Evolutionary conservation across 306 rosid genomes (phyloP), one percentile per base, ranked within the genome.

Genomic region (Lathyrus sativus): DNA sequence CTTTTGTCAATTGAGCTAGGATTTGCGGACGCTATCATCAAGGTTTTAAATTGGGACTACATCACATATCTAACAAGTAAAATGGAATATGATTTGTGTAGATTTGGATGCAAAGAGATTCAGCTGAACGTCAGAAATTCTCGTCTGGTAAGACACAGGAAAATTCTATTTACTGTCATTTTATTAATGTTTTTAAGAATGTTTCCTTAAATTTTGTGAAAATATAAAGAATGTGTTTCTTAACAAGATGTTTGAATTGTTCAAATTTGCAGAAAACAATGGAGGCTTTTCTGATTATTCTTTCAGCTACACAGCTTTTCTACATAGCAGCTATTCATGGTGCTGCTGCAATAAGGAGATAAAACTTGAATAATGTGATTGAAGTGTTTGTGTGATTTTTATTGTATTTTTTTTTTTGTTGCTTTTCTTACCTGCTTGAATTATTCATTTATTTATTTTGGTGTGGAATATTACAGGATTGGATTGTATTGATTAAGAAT

Each of bases 91-190:
- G 28, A 59, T 55, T 58, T 71, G 5, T 79, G 77, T 86, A 90
- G 97, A 15, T 90, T 93, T 70, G 97, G 89, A 24, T 88, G 97
- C 74, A 90, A 95, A 80, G 97, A 95, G 96, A 95, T 88, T 67
- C 79, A 82, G 74, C 88, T 95, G 19, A 75, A 74, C 3, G 15
- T 70, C 83, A 79, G 99, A 79, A 95, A 87, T 79, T 60, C 90
- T 14, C 84, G 92, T 29, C 72, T 95, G 99, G 99, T 95, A 79
- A 78, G 92, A 78, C 29, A 42, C 10, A 68, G n/a, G 37, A 9
- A 19, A 19, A 19, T 19, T 37, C 15, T 14, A 26, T 28, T n/a
- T 41, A 13, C 38, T 55, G 7, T 45, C 19, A 54, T 67, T 6
- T 19, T 19, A 19, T 19, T 26, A n/a, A 18, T 18, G 18, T 9